Conservation (phyloP, 805 yeast species). For the Candida xyloterini region DNA sequence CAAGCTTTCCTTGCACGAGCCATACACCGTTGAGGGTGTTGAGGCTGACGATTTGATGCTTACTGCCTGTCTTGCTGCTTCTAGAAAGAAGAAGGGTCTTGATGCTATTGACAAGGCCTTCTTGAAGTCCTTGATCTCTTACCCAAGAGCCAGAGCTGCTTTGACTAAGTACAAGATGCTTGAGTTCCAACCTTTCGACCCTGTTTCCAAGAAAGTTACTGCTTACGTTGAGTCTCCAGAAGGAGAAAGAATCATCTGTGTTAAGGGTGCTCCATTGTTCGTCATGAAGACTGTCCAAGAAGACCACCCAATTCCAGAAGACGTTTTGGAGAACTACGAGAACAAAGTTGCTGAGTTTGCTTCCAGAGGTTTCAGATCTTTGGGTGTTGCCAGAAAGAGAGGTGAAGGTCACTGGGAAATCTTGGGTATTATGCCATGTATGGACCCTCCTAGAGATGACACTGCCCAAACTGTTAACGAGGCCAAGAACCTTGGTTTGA, state of each 20-base stretch:
- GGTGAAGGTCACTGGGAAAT: constrained; percentile 99
- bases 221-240: constrained; percentile 95
- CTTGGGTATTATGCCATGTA: constrained; percentile 96
- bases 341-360: constrained; percentile 97
- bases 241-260: constrained; percentile 93
- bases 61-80: constrained; percentile 97
- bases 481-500: constrained; percentile 87
- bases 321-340: constrained; percentile 89
- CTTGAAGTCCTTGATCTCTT: constrained; percentile 80
- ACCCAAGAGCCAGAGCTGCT: constrained; percentile 92
- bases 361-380: constrained; percentile 96
- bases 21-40: constrained; percentile 97
- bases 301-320: constrained; percentile 95
- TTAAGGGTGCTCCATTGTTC: constrained; percentile 97
- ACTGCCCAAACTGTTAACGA: constrained; percentile 92
- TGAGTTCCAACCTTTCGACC: constrained; percentile 97
- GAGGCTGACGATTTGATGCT: constrained; percentile 94
- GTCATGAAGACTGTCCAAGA: constrained; percentile 95
- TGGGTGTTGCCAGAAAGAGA: constrained; percentile 98
- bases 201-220: constrained; percentile 94
- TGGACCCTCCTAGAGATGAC: constrained; percentile 99
- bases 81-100: constrained; percentile 97
- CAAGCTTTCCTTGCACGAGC: constrained; percentile 93
- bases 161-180: constrained; percentile 90
- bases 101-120: constrained; percentile 97